Conservation (phyloP, 2,329 filamentous ascomycete species). For the Phaeosphaeriaceae sp. region DNA sequence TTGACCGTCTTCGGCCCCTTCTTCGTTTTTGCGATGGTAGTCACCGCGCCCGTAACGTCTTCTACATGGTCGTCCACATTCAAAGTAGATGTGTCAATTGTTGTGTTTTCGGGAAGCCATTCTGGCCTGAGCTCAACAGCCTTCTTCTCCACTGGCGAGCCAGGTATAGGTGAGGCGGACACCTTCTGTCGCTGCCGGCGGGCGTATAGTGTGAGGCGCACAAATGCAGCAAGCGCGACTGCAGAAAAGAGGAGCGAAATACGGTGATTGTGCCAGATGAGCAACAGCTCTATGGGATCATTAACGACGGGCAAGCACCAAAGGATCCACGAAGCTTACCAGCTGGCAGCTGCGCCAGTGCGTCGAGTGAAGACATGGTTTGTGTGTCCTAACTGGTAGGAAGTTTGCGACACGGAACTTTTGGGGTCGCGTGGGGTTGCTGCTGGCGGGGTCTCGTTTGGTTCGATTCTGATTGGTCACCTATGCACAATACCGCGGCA, state of each 20-base stretch:
- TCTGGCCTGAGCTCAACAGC: constrained; percentile 38
- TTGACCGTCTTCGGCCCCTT: constrained; percentile 49
- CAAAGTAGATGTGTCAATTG: constrained; percentile 22
- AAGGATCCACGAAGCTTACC: constrained; percentile 8
- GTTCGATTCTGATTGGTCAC: constrained; percentile 11
- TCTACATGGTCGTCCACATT: constrained; percentile 41
- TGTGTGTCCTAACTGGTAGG: constrained; percentile 4
- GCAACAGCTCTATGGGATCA: constrained; percentile 38
- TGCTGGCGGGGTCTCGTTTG: constrained; percentile 18
- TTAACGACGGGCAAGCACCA: constrained; percentile 2
- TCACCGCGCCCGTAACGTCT: constrained; percentile 27
- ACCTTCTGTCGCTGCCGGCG: constrained; percentile 37
- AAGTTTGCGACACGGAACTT: constrained; percentile 19
- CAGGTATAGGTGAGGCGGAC: constrained; percentile 38
- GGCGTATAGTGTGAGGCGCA: constrained; percentile 37
- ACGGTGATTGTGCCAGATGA: constrained; percentile 47
- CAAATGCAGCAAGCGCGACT: constrained; percentile 35
- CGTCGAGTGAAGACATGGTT: constrained; percentile 20
- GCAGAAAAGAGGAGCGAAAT: constrained; percentile 42
- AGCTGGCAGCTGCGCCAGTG: constrained; percentile 22
- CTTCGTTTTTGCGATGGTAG: constrained; percentile 30
- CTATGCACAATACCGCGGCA: background rate
- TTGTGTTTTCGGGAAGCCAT: constrained; percentile 46
- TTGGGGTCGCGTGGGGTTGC: constrained; percentile 30
- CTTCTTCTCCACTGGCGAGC: constrained; percentile 43